Base-by-base conservation (phyloP, 257 asterid species). In the Capsicum chinense region DNA sequence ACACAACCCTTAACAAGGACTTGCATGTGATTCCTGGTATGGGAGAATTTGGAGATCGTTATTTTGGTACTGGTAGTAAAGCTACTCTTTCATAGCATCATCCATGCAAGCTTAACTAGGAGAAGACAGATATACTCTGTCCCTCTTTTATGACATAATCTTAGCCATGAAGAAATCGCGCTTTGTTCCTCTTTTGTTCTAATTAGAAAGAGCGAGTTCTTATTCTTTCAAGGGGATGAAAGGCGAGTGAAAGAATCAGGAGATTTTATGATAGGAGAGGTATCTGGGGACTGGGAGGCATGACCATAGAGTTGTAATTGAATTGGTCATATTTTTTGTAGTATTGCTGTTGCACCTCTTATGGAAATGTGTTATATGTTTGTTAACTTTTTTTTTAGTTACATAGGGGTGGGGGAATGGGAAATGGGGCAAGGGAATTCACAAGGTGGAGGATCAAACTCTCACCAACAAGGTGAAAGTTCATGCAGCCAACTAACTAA, bases 11-110 rank as follows among this genome's bases (percentile, higher is more conserved):
- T 68, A 93, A 93, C 89, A 90, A 87, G 80, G 98, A 93, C n/a
- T 54, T 88, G 70, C 91, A 86, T 11, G 99, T 97, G 69, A 91
- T 93, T 74, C 99, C 99, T 0, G 99, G 99, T 82, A 89, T 97
- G 98, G 99, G 99, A 48, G 97, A 97, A 89, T 97, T 97, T 19
- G 98, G 98, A 11, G 98, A 97, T 86, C 97, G 99, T 37, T 95
- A 97, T 83, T 97, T 97, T 76, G 99, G 99, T 60, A 94, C 98
- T 60, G 95, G 86, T 33, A 87, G 81, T 69, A 78, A 81, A 84
- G 48, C 54, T 78, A 52, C 64, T 26, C 3, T 48, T 26, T 33
- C 64, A 1, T 78, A 78, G 3, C n/a, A 26, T 21, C 63, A 52
- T 9, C 47, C 47, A 21, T 74, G 42, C 16, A 76, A 8, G 19